A percentile compares a stretch with the other conserved stretches of the same genome.
Evolutionary conservation across 768 basidiomycete species (phyloP).

Genomic region (Brasilioporus rufonigricans): DNA sequence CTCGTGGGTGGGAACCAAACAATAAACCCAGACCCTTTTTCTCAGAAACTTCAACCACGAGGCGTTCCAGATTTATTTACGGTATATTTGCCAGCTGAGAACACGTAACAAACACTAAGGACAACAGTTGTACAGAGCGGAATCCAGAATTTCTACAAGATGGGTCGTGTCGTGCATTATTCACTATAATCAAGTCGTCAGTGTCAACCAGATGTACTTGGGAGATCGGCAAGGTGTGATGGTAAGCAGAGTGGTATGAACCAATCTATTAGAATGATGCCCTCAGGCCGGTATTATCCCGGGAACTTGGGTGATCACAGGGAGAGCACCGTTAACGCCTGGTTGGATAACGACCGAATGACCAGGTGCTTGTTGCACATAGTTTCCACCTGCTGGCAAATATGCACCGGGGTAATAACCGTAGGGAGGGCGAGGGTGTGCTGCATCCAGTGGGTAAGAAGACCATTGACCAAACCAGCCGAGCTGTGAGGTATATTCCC

Average conservation of each 20-base stretch:
- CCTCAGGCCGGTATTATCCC: conserved; percentile 24
- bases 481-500: conserved; percentile 48
- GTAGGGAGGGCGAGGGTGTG: conserved; percentile 18
- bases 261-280: neutral
- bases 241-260: too few species aligned
- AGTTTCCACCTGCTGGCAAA: conserved; percentile 29
- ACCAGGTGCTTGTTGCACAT: conserved; percentile 53
- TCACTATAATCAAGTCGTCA: conserved; percentile 6
- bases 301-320: conserved; percentile 62
- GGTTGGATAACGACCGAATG: conserved; percentile 70
- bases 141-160: conserved; percentile 5
- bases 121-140: conserved; percentile 10
- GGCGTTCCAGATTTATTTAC: conserved; percentile 20
- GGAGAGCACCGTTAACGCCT: conserved; percentile 54
- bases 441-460: conserved; percentile 42
- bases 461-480: conserved; percentile 77
- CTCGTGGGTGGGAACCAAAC: conserved; percentile 28
- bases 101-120: conserved; percentile 19
- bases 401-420: conserved; percentile 31
- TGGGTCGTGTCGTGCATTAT: conserved; percentile 6
- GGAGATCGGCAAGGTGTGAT: too few species aligned
- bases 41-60: conserved; percentile 28
- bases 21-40: conserved; percentile 17
- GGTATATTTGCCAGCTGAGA: neutral
- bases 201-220: neutral